Evolutionary conservation across 2,329 filamentous ascomycete genomes (phyloP).

Genomic region (Hymenoscyphus scutula): DNA sequence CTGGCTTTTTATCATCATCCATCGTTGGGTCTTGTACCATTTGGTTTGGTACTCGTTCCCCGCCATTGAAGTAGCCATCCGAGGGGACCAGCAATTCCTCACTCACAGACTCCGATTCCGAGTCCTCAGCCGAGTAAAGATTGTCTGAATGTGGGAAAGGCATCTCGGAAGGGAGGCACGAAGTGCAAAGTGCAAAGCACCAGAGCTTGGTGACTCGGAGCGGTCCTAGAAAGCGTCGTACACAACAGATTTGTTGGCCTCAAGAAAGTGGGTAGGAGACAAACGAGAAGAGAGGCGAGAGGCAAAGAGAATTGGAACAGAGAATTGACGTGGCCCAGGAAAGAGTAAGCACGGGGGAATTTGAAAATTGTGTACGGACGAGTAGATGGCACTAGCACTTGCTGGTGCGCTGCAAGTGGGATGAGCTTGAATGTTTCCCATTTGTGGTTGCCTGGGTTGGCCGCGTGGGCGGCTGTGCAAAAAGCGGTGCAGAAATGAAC

Average conservation of each 20-base stretch:
- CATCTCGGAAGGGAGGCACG: slow-evolving; percentile 21
- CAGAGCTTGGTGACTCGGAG: slow-evolving; percentile 1
- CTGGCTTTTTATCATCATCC: slow-evolving; percentile 24
- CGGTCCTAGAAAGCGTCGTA: background rate
- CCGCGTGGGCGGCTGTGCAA: slow-evolving; percentile 14
- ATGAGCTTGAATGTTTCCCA: background rate
- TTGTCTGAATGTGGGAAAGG: slow-evolving; percentile 25
- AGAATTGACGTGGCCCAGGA: background rate
- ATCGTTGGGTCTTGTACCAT: slow-evolving; percentile 31
- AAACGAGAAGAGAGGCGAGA: background rate
- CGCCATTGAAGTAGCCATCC: slow-evolving; percentile 34
- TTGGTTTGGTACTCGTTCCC: slow-evolving; percentile 16
- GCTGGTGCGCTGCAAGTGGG: background rate
- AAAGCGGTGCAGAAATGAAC: background rate
- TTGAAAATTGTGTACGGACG: background rate
- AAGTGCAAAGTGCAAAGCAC: background rate
- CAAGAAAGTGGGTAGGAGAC: slow-evolving; percentile 3
- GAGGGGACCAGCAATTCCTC: slow-evolving; percentile 32
- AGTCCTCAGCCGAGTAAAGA: slow-evolving; percentile 26
- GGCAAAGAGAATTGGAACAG: background rate
- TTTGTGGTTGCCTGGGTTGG: slow-evolving; percentile 4
- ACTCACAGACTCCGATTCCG: slow-evolving; percentile 30
- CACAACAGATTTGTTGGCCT: slow-evolving; percentile 6
- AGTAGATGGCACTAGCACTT: background rate
- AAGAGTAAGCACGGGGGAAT: slow-evolving; percentile 12